Evolutionary conservation across 192 early-diverging fungal species (phyloP).

Genomic region (Borealophlyctis nickersoniae): DNA sequence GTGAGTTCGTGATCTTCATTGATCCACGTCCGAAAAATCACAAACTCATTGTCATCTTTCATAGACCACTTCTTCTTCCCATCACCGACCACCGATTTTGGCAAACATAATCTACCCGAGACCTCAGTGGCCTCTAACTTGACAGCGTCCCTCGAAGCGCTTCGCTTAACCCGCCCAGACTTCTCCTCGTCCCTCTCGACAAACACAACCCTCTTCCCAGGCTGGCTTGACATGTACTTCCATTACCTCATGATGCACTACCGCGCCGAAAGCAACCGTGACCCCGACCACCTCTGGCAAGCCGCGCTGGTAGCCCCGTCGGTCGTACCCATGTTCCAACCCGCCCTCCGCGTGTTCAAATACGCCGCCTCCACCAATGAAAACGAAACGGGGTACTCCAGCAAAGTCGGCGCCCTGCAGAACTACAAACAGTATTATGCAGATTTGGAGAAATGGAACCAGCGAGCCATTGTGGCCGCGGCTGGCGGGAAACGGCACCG

Average conservation of each 20-base stretch:
- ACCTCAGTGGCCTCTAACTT: background rate
- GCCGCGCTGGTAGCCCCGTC: slow-evolving; percentile 35
- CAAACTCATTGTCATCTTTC: background rate
- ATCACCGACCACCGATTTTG: slow-evolving; percentile 1
- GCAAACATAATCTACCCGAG: background rate
- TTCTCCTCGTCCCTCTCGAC: slow-evolving; percentile 5
- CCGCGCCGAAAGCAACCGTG: background rate
- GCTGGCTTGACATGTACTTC: slow-evolving; percentile 33
- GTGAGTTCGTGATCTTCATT: slow-evolving; percentile 16
- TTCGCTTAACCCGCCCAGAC: slow-evolving; percentile 1
- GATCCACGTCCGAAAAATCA: slow-evolving; percentile 5
- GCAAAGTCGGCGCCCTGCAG: slow-evolving; percentile 1
- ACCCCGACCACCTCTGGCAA: background rate
- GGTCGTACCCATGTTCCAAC: slow-evolving; percentile 41
- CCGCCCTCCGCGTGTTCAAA: slow-evolving; percentile 22
- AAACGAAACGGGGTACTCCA: background rate
- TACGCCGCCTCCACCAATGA: slow-evolving; percentile 3
- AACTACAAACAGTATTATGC: slow-evolving; percentile 26
- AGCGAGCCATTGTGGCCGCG: background rate
- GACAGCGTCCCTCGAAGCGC: background rate
- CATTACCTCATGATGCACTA: slow-evolving; percentile 33
- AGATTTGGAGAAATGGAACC: slow-evolving; percentile 23
- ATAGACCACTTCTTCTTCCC: slow-evolving; percentile 40
- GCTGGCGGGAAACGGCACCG: background rate
- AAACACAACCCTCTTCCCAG: slow-evolving; percentile 9